Evolutionary conservation across 768 basidiomycete genomes (phyloP).

Genomic region (Panaeolus cyanescens): DNA sequence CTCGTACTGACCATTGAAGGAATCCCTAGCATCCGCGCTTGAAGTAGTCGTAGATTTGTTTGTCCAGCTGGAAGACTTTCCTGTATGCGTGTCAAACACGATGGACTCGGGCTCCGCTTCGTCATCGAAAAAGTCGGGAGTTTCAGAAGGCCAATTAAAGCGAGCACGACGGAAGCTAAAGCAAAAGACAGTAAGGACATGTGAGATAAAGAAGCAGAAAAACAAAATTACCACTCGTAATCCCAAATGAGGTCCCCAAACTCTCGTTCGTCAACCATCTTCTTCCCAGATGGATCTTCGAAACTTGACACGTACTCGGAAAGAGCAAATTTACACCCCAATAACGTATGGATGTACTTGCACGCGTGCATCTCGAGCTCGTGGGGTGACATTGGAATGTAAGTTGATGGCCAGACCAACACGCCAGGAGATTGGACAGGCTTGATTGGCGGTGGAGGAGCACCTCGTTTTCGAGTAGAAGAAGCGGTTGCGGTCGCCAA

Average conservation of each 20-base stretch:
- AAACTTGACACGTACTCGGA: conserved; percentile 44
- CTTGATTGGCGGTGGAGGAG: conserved; percentile 9
- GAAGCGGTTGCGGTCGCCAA: conserved; percentile 31
- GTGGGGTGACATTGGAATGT: conserved; percentile 54
- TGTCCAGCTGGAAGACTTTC: not conserved
- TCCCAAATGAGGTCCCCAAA: conserved; percentile 50
- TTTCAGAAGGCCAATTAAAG: conserved; percentile 66
- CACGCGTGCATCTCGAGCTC: conserved; percentile 80
- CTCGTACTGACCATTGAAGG: conserved; percentile 21
- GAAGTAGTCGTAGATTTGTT: not conserved
- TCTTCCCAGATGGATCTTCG: conserved; percentile 37
- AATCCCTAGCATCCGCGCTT: conserved; percentile 15
- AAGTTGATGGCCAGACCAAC: conserved; percentile 58
- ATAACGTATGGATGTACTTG: conserved; percentile 64
- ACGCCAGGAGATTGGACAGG: conserved; percentile 63
- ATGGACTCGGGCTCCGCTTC: conserved; percentile 6
- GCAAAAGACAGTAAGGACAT: conserved; percentile 14
- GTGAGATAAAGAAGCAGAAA: conserved; percentile 6
- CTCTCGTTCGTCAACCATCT: conserved; percentile 34
- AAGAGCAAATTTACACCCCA: conserved; percentile 64
- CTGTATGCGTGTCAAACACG: conserved; percentile 4
- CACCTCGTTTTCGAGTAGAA: conserved; percentile 16
- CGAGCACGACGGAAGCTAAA: conserved; percentile 66
- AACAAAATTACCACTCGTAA: conserved; percentile 54
- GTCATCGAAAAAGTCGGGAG: conserved; percentile 20